Evolutionary conservation across 2,329 filamentous ascomycete species (phyloP), one percentile per base, ranked within the genome.

Genomic region (Cordyceps cateniannulata): DNA sequence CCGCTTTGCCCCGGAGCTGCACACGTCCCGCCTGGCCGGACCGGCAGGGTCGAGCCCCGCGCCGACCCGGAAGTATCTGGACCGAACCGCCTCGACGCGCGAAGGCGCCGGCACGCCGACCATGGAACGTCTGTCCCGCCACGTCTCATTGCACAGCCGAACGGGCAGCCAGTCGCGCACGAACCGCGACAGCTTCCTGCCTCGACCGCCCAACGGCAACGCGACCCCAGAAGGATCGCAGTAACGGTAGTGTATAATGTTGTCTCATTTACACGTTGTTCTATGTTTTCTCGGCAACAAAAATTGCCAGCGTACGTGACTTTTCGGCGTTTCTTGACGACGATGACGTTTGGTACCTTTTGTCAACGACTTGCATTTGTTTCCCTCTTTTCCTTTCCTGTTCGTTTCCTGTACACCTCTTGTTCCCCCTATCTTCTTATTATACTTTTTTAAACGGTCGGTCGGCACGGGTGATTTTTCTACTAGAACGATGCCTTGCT

Each of bases 181-280:
- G 70, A 25, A 67, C 65, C 1, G 76, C 78, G 24, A 86, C 79
- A n/a, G 78, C 82, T 68, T 78, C 78, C 49, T 88, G 77, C 57
- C 80, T 72, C 6, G 79, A 78, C 9, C 80, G 80, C 49, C 49
- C 3, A 60, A 42, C 24, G 58, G 58, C 49, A 35, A 54, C 42
- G 24, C 14, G n/a, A 20, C 49, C 7, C 27, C 22, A 9, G 49
- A 54, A 2, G 49, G 25, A 44, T 51, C 56, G 40, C 56, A 32
- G 40, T 59, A 18, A 45, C 18, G 22, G n/a, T 16, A 20, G 9
- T 45, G 35, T 35, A 24, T 44, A n/a, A 51, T 48, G 14, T 48
- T n/a, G 1, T 42, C 20, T 5, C 25, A 56, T 47, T 22, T 25
- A 42, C 32, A 53, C 32, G 32, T 42, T 22, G 10, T n/a, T 20